Base-by-base conservation (phyloP, 805 yeast species). In the Spathaspora gorwiae region DNA sequence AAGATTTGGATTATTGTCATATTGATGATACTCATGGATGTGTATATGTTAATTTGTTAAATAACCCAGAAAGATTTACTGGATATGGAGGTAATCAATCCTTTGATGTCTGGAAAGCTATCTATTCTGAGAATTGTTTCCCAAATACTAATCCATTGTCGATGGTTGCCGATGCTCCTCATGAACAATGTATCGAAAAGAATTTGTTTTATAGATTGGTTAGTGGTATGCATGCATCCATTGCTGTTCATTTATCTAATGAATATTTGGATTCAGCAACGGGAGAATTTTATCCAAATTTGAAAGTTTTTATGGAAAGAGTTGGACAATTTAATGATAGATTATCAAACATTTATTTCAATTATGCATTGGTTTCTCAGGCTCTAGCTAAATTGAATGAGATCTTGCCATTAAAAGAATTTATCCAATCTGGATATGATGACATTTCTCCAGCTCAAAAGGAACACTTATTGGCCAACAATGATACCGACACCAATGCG, bases 81-180 rank as follows among this genome's bases (percentile, higher is more conserved):
- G 99, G 99, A 0, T 94, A 94, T 59, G 86, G 90, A 30, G 99
- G 99, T 29, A 81, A 83, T 42, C 96, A 94, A 57, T 88, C 97
- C 19, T 81, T 84, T 53, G 89, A 85, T 60, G 88, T 94, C 39
- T 94, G 99, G 99, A 74, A 80, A 35, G 88, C 95, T 52, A 90
- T 94, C 27, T 94, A 94, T 64, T 83, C 80, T 37, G 97, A 94
- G 55, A 90, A 90, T 69, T 90, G 97, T 62, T 90, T 90, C 67
- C 81, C 82, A 7, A 73, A 69, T 53, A 65, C 72, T 6, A 64
- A 57, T 44, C 72, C 70, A 12, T 61, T 65, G 66, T 56, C 66
- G 4, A 58, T 64, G 62, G 48, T 60, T 30, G 54, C 55, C 10
- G 59, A 49, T 39, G 55, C 55, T n/a, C 59, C 53, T 51, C 64